Evolutionary conservation across 768 basidiomycete genomes (phyloP), one percentile per base, ranked within the genome.

Genomic region (Cystobasidium ongulense): DNA sequence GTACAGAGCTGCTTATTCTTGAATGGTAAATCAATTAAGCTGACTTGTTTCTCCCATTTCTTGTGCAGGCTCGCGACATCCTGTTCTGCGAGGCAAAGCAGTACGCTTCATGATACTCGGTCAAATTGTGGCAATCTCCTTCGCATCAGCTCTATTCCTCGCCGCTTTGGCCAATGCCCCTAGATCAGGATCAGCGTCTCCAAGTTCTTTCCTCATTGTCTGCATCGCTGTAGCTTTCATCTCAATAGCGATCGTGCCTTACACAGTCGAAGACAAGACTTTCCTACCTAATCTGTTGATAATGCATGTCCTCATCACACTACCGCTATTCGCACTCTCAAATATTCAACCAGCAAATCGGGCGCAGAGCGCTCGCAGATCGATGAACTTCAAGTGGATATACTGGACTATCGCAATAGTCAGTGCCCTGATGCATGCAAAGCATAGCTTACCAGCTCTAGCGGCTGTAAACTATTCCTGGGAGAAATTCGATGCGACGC

Each of bases 91-190:
- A 43, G 79, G 81, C 25, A 77, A 80, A 74, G 62, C 85, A 0
- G 88, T 86, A 86, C 87, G 86, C 1, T 89, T 88, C 80, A 88
- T 89, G 86, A 81, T 89, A 39, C 83, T 90, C 10, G 89, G 88
- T 4, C 88, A 89, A 80, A 76, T 89, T 25, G 88, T 90, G 67
- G 88, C 89, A 36, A 86, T 89, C 57, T 86, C 86, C 13, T 86
- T 89, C 41, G 86, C 87, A 8, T 85, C 85, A 0, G 85, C 86
- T 67, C 82, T 90, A 23, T 89, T 88, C 81, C 86, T 86, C 76
- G 79, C 86, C 59, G n/a, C 53, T 25, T 46, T n/a, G 57, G 38
- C 63, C 61, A 31, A 31, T n/a, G 17, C 21, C 41, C 36, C 63
- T 46, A 35, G 62, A 35, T 21, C 57, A 39, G n/a, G 38, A 35